Percentiles rank a stretch among this genome's conserved stretches.
Evolutionary conservation across 345 rosid species (phyloP).

Genomic region (Populus simonii): DNA sequence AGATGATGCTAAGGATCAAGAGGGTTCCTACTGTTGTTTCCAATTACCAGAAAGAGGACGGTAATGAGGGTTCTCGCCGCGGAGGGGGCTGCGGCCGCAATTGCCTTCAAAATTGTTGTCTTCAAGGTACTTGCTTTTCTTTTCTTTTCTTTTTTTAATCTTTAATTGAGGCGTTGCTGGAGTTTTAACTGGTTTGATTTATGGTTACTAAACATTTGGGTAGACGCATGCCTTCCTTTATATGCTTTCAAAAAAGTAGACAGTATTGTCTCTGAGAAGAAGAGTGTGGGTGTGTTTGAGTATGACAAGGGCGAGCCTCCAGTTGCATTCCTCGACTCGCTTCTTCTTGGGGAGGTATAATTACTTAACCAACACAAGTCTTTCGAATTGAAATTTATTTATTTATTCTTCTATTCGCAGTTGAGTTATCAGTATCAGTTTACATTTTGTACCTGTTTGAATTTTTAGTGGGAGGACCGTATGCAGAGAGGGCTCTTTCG

Average conservation of each 20-base stretch:
- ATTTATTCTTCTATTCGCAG: not conserved
- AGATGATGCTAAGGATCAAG: conserved; percentile 74
- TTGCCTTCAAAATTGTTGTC: conserved; percentile 68
- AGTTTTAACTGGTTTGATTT: not conserved
- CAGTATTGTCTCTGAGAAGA: conserved; percentile 25
- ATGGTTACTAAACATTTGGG: not conserved
- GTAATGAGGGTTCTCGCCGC: conserved; percentile 49
- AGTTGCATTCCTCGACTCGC: conserved; percentile 65
- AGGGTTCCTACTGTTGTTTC: conserved; percentile 86
- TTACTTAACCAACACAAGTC: conserved; percentile 1
- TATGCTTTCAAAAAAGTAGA: conserved; percentile 60
- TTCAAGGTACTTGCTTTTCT: conserved; percentile 45
- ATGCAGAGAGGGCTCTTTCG: conserved; percentile 87
- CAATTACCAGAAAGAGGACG: conserved; percentile 76
- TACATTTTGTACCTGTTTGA: not conserved
- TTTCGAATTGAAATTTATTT: not conserved
- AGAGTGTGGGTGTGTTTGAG: conserved; percentile 14
- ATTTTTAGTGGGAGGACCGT: conserved; percentile 89
- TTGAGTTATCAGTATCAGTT: not conserved
- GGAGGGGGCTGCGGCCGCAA: conserved; percentile 75
- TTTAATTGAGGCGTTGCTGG: not conserved
- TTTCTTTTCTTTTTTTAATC: not conserved
- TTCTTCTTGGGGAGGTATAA: conserved; percentile 78
- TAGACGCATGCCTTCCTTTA: conserved; percentile 73
- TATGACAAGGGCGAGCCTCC: conserved; percentile 41